Evolutionary conservation across 2,329 filamentous ascomycete genomes (phyloP).

Genomic region (Didymella exigua): DNA sequence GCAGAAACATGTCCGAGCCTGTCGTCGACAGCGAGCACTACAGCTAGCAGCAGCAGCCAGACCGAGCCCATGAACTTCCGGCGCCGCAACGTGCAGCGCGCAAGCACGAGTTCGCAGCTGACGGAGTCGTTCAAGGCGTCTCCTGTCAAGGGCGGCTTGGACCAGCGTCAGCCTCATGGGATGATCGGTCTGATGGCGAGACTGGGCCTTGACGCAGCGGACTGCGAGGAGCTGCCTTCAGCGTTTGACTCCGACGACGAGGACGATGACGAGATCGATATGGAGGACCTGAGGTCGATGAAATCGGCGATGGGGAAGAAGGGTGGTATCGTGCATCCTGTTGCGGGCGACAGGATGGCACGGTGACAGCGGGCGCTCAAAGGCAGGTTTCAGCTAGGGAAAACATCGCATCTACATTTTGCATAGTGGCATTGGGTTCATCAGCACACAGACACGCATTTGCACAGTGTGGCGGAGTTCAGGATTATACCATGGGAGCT

Average conservation of each 20-base stretch:
- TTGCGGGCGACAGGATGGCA: neutral
- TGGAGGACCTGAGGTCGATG: neutral
- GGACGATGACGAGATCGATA: slow-evolving; percentile 23
- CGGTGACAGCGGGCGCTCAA: neutral
- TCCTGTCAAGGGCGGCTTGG: slow-evolving; percentile 8
- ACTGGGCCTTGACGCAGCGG: slow-evolving; percentile 14
- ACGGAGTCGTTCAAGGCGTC: slow-evolving; percentile 20
- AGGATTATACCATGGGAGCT: neutral
- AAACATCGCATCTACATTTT: neutral
- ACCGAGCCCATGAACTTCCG: slow-evolving; percentile 22
- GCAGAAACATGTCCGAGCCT: slow-evolving; percentile 11
- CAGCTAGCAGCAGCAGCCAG: slow-evolving; percentile 1
- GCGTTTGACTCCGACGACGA: slow-evolving; percentile 33
- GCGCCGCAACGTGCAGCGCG: slow-evolving; percentile 21
- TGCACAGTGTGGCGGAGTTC: neutral
- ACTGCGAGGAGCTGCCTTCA: slow-evolving; percentile 27
- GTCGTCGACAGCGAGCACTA: slow-evolving; percentile 12
- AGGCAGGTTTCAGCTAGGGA: neutral
- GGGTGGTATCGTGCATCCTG: neutral
- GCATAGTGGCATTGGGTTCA: slow-evolving; percentile 2
- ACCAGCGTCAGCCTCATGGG: neutral
- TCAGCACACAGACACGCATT: slow-evolving; percentile 7
- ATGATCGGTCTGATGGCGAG: slow-evolving; percentile 11
- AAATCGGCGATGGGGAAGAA: neutral
- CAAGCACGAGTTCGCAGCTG: slow-evolving; percentile 27